Evolutionary conservation across 176 grass and related monocot species (phyloP), one percentile per base, ranked within the genome.

Genomic region (Ensete glaucum): DNA sequence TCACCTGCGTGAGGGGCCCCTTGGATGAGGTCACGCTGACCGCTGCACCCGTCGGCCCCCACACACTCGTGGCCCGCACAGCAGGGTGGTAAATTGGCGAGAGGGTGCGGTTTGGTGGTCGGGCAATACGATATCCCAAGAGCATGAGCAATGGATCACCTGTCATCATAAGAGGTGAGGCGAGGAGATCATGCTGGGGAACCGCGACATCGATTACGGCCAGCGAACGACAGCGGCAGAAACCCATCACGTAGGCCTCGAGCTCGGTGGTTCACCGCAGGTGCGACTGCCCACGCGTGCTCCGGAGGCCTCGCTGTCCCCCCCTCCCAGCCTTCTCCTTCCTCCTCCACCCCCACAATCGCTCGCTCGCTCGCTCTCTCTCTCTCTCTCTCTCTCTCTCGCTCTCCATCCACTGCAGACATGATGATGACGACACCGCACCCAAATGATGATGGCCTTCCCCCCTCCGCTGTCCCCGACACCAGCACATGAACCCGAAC

Each of bases 381-480:
- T 34, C 29, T 34, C 29, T 34, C 29, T 29, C 27, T 29, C 27
- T 29, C 27, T 29, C 27, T 29, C 62, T 10, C 62, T 29, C 23
- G 16, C 64, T 34, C 34, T 43, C 34, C 34, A 5, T 14, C 67
- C 67, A 70, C 67, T 70, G 67, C 67, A 70, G 48, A 70, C 34
- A 34, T 34, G 19, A 70, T 70, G 27, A 70, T 70, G 34, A n/a
- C 29, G 4, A 11, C 67, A 50, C 43, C 67, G 67, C 67, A 69
- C 67, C 34, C 67, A 50, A 69, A 69, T 69, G 67, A 69, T 69
- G 67, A 69, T 69, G 67, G 16, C 43, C 64, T 16, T 67, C 25
- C 64, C 26, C 24, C 26, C 10, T 13, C 64, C 8, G 6, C 34
- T 26, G 25, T 7, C 64, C 64, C 24, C 67, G 22, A 19, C 25